A percentile compares a stretch with the other conserved stretches of the same genome.
phyloP scores from a whole-genome alignment of 1,139 yeast species.

The Hansenula sp. region DNA sequence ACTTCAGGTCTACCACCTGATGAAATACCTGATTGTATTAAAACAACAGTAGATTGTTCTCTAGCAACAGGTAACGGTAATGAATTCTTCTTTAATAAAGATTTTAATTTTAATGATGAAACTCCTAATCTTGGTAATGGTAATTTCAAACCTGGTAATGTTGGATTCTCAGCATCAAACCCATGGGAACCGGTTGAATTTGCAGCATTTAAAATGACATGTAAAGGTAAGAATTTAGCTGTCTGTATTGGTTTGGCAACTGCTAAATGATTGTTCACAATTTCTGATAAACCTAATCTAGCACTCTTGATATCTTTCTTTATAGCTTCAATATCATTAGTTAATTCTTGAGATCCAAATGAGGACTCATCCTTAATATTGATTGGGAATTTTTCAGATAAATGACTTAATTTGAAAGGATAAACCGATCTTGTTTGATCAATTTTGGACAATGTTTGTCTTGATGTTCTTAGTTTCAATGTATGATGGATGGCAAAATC shows the following conservation, averaged over 20 bases:
- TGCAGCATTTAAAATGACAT: conserved; percentile 53
- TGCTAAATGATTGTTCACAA: conserved; percentile 76
- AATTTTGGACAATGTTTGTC: conserved; percentile 65
- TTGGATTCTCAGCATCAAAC: conserved; percentile 60
- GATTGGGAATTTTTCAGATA: conserved; percentile 58
- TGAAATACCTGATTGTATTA: conserved; percentile 41
- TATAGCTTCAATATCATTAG: conserved; percentile 37
- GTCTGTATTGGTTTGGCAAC: conserved; percentile 70
- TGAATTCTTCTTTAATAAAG: conserved; percentile 55
- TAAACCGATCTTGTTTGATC: conserved; percentile 79
- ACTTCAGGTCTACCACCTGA: conserved; percentile 52
- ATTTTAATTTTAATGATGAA: conserved; percentile 59
- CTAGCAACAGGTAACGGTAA: conserved; percentile 59
- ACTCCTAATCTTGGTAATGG: conserved; percentile 72
- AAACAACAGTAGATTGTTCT: conserved; percentile 69
- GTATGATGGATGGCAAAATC: conserved; percentile 80
- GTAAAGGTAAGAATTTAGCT: conserved; percentile 69
- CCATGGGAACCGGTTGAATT: conserved; percentile 66
- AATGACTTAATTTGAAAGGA: conserved; percentile 81
- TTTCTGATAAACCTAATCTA: conserved; percentile 78
- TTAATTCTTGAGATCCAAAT: conserved; percentile 28
- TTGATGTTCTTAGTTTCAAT: conserved; percentile 70
- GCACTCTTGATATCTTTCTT: conserved; percentile 52
- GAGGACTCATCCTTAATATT: conserved; percentile 29
- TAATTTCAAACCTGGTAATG: conserved; percentile 68